Base-by-base conservation (phyloP, 352 stramenopile species). In the Globisporangium takayamanum region DNA sequence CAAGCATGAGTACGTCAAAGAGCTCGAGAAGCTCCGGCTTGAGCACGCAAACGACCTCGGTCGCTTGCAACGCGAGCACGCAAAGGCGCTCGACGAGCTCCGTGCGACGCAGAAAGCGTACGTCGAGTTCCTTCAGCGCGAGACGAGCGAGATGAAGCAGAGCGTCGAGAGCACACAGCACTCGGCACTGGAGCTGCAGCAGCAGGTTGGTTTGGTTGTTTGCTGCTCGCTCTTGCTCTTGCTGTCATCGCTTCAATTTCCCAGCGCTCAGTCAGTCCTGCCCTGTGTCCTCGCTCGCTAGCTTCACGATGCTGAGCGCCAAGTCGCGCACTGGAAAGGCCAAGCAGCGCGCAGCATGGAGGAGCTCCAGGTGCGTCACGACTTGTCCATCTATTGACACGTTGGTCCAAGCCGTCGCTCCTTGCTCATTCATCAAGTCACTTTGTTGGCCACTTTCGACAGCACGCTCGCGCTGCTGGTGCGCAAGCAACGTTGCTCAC, bases 41-140 rank as follows among this genome's bases (percentile, higher is more conserved):
- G 66, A 76, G 36, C 74, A 88, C 52, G 58, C 57, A 3, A 55
- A 64, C 2, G 57, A 78, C 45, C 64, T 88, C 15, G 67, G 59
- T 28, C 60, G 62, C 8, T 62, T 92, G 11, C 78, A 85, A 57
- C 68, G 63, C 5, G 68, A 82, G 36, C 71, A 89, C 50, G 51
- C 55, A 33, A 59, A 61, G 54, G 59, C 60, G 2, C 62, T 89
- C 10, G 65, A 82, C 22, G 69, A 80, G 14, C 62, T 90, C 1
- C 71, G 78, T 50, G 28, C 49, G 16, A 67, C 57, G 7, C 80
- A 89, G 51, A 68, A 50, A 26, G 66, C 60, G 16, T 83, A 83
- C 45, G 36, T 86, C 5, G 70, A 80, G 36, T 78, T 62, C 33
- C 48, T 88, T 33, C 66, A 87, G 50, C 77, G 76, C 48, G 65